A percentile compares a stretch with the other conserved stretches of the same genome.
These are phyloP conservation scores for Talaromyces pinophilus DNA, from an alignment of 2,329 filamentous ascomycete species.

Conservation along the genomic window DNA sequence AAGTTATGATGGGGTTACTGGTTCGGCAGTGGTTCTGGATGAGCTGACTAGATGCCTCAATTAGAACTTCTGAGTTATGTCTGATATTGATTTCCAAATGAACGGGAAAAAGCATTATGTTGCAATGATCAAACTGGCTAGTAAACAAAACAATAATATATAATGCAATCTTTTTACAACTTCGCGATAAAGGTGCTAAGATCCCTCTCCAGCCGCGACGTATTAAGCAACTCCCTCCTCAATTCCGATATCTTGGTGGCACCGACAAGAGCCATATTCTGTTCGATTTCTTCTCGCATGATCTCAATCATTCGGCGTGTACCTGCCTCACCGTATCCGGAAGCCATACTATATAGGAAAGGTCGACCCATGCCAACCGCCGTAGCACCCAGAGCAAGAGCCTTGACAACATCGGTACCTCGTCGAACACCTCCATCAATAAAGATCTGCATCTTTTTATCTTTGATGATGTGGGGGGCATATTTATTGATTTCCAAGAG, in stretches of 20 bases:
- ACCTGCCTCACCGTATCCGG: slow-evolving; percentile 59
- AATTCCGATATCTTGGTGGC: slow-evolving; percentile 33
- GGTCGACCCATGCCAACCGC: slow-evolving; percentile 65
- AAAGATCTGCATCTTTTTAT: slow-evolving; percentile 59
- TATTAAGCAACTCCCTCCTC: slow-evolving; percentile 35
- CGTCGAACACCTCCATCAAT: slow-evolving; percentile 67
- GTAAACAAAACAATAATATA: too few species aligned
- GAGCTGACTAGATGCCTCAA: too few species aligned
- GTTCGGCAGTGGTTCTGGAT: too few species aligned
- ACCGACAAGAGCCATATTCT: slow-evolving; percentile 39
- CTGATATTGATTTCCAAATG: neutral
- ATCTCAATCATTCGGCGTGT: slow-evolving; percentile 48
- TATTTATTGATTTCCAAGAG: slow-evolving; percentile 64
- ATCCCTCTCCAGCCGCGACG: slow-evolving; percentile 35
- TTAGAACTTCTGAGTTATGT: neutral
- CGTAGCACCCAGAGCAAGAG: slow-evolving; percentile 64
- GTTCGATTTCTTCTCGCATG: slow-evolving; percentile 37
- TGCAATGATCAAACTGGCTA: neutral
- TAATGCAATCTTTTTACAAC: slow-evolving; percentile 4
- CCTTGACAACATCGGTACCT: slow-evolving; percentile 68
- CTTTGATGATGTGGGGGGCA: slow-evolving; percentile 59
- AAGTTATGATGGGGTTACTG: neutral
- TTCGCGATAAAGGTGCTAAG: slow-evolving; percentile 29
- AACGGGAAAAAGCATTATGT: neutral
- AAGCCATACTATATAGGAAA: slow-evolving; percentile 59